These are phyloP conservation scores for Aspergillus sp. DNA, from an alignment of 2,329 filamentous ascomycete genomes.

Conservation along the genomic window DNA sequence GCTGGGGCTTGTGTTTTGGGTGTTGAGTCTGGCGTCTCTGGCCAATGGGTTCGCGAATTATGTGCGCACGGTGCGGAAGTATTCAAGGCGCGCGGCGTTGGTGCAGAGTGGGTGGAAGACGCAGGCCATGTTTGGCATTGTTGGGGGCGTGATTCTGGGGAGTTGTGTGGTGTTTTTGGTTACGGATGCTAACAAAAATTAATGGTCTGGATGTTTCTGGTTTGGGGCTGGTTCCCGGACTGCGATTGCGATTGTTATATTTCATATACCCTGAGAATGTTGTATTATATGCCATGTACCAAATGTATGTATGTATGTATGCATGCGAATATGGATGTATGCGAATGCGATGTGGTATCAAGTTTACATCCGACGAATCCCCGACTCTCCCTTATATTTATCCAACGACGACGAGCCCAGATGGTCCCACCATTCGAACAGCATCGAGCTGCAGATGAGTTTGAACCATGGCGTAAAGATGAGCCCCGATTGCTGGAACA, in stretches of 20 bases:
- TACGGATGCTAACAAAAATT: slow-evolving; percentile 22
- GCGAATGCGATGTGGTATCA: slow-evolving; percentile 1
- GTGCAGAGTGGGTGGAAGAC: slow-evolving; percentile 94
- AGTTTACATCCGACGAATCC: slow-evolving; percentile 72
- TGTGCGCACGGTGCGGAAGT: slow-evolving; percentile 71
- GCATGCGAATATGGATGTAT: not conserved
- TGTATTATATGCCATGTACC: too few relatives aligned
- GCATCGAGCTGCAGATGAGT: slow-evolving; percentile 94
- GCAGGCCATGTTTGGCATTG: slow-evolving; percentile 56
- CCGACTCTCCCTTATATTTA: slow-evolving; percentile 74
- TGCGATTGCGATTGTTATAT: too few relatives aligned
- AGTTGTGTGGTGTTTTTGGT: slow-evolving; percentile 39
- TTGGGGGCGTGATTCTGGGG: slow-evolving; percentile 37
- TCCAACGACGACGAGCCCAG: slow-evolving; percentile 68
- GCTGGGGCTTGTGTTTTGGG: slow-evolving; percentile 81
- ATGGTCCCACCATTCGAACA: slow-evolving; percentile 95
- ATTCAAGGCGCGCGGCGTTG: slow-evolving; percentile 66
- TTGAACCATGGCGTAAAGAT: slow-evolving; percentile 99
- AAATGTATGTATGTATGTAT: not conserved
- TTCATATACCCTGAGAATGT: too few relatives aligned
- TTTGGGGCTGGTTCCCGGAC: not conserved
- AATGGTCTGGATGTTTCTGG: not conserved
- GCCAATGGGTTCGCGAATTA: slow-evolving; percentile 77
- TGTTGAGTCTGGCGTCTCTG: slow-evolving; percentile 68
- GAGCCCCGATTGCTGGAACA: slow-evolving; percentile 72